Conservation (phyloP, 2,329 filamentous ascomycete genomes). For the Stagonosporopsis rhizophila region DNA sequence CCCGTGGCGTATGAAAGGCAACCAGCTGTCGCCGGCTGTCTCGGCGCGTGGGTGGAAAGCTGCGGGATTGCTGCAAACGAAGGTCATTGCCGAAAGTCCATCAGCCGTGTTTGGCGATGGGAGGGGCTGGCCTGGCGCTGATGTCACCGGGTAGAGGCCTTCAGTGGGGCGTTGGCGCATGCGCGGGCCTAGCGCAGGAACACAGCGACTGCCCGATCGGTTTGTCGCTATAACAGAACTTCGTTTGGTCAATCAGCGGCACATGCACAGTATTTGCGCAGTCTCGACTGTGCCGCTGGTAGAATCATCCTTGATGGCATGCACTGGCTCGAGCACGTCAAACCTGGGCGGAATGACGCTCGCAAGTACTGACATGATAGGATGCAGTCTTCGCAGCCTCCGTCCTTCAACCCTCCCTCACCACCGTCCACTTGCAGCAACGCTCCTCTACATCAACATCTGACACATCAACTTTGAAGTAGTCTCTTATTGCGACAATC, state of each 20-base stretch:
- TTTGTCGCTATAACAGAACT: constrained; percentile 3
- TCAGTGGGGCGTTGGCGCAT: constrained; percentile 1
- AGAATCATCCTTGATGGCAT: constrained; percentile 5
- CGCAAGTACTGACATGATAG: constrained; percentile 3
- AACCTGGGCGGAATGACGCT: constrained; percentile 13
- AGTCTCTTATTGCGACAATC: not conserved
- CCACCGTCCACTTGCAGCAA: not conserved
- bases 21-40: constrained; percentile 10
- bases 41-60: constrained; percentile 9
- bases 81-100: constrained; percentile 9
- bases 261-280: constrained; percentile 7
- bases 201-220: constrained; percentile 10
- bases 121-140: constrained; percentile 7
- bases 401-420: constrained; percentile 1
- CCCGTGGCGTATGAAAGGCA: constrained; percentile 16
- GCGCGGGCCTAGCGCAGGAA: constrained; percentile 8
- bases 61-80: constrained; percentile 17
- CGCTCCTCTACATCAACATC: not conserved
- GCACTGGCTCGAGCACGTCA: constrained; percentile 18
- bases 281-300: constrained; percentile 2
- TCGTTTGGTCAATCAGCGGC: constrained; percentile 5
- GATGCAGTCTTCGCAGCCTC: not conserved
- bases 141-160: constrained; percentile 16
- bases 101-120: constrained; percentile 14
- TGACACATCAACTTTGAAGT: not conserved